A percentile compares a stretch with the other conserved stretches of the same genome.
Evolutionary conservation across 805 yeast genomes (phyloP).

Genomic region (Saturnispora ahearnii): DNA sequence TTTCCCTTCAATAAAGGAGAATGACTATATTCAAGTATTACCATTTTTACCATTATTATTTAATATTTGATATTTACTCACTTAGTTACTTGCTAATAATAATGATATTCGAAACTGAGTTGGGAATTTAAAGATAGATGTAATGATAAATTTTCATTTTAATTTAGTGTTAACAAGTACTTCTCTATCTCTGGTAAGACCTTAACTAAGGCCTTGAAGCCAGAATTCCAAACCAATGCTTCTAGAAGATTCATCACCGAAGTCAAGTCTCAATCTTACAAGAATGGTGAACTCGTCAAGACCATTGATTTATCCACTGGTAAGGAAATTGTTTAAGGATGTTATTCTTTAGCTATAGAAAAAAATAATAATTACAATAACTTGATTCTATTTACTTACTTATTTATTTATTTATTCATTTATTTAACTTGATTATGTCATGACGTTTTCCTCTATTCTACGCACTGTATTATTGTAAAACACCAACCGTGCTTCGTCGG

Average conservation of each 20-base stretch:
- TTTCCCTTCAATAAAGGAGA: too few relatives aligned
- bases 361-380: background rate
- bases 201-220: slow-evolving; percentile 79
- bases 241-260: slow-evolving; percentile 69
- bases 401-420: background rate
- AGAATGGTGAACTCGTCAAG: slow-evolving; percentile 46
- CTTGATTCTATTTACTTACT: slow-evolving; percentile 1
- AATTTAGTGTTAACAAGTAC: slow-evolving; percentile 67
- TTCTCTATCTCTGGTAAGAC: slow-evolving; percentile 85
- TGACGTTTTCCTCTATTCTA: background rate
- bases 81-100: too few relatives aligned
- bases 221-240: slow-evolving; percentile 68
- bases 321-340: slow-evolving; percentile 11
- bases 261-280: slow-evolving; percentile 60
- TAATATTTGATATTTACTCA: too few relatives aligned
- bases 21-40: too few relatives aligned
- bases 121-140: background rate
- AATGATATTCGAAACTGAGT: too few relatives aligned
- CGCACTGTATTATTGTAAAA: too few relatives aligned
- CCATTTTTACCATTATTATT: too few relatives aligned
- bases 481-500: too few relatives aligned
- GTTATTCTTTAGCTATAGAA: background rate
- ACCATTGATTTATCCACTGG: slow-evolving; percentile 20
- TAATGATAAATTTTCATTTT: background rate
- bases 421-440: slow-evolving; percentile 3